These are phyloP conservation scores for Rosa lucieae DNA, from an alignment of 306 rosid species.

Conservation along the genomic window DNA sequence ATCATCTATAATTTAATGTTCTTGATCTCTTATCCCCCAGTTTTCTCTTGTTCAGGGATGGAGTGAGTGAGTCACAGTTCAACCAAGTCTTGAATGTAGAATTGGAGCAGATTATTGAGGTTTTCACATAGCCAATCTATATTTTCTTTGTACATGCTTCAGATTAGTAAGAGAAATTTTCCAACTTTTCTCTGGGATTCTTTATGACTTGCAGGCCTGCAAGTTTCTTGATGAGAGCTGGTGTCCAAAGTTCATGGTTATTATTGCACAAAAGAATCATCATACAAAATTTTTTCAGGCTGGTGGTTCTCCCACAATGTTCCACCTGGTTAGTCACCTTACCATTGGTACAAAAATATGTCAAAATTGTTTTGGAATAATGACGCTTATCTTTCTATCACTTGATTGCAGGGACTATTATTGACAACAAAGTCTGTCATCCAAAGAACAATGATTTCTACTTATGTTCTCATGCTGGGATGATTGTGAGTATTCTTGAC, in stretches of 20 bases:
- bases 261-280: background rate
- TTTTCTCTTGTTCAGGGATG: slow-evolving; percentile 71
- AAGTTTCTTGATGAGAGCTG: background rate
- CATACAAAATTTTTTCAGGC: background rate
- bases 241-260: background rate
- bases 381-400: background rate
- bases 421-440: slow-evolving; percentile 81
- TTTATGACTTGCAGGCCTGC: slow-evolving; percentile 15
- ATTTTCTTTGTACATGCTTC: background rate
- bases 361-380: background rate
- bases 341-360: background rate
- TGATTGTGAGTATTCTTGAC: slow-evolving; percentile 64
- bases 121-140: slow-evolving; percentile 9
- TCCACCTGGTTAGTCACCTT: slow-evolving; percentile 38
- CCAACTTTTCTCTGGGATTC: background rate
- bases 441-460: slow-evolving; percentile 84
- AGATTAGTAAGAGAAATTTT: background rate
- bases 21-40: background rate
- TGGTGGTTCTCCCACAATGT: background rate
- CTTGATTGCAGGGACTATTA: slow-evolving; percentile 36
- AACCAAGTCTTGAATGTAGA: slow-evolving; percentile 81
- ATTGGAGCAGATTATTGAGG: slow-evolving; percentile 79
- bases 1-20: too few relatives aligned
- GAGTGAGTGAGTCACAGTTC: slow-evolving; percentile 88
- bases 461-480: slow-evolving; percentile 87